Conservation (phyloP, 805 yeast genomes). For the Pichia manshurica region DNA sequence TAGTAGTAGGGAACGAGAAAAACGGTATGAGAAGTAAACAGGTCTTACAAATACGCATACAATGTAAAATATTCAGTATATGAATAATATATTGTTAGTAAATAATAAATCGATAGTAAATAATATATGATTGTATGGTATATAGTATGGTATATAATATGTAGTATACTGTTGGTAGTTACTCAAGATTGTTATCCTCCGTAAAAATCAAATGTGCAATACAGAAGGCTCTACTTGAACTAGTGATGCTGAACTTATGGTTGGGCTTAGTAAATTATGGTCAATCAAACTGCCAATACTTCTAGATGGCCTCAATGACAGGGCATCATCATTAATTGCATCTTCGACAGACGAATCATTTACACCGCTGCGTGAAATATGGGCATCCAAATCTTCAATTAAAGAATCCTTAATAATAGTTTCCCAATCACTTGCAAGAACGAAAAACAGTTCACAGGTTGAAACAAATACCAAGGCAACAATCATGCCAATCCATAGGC, state of each 20-base stretch:
- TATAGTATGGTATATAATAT: no score
- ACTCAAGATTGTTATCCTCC: no score
- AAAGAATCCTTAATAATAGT: conserved; percentile 26
- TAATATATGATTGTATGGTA: no score
- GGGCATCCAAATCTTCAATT: conserved; percentile 23
- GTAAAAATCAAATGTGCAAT: not conserved
- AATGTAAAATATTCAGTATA: no score
- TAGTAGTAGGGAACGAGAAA: no score
- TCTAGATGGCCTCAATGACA: conserved; percentile 13
- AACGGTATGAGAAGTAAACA: no score
- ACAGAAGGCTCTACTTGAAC: not conserved
- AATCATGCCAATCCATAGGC: conserved; percentile 60
- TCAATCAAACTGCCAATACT: conserved; percentile 22
- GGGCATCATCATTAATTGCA: conserved; percentile 5
- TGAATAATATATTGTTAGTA: no score
- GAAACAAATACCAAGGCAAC: conserved; percentile 48
- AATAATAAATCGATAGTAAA: no score
- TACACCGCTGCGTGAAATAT: not conserved
- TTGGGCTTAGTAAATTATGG: conserved; percentile 26
- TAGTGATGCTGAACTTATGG: not conserved
- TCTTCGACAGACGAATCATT: conserved; percentile 1
- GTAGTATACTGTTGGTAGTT: no score
- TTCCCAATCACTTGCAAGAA: conserved; percentile 29
- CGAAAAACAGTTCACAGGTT: conserved; percentile 34
- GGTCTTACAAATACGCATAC: no score